Conservation (phyloP, 305 asterid genomes). For the Fraxinus ornus region DNA sequence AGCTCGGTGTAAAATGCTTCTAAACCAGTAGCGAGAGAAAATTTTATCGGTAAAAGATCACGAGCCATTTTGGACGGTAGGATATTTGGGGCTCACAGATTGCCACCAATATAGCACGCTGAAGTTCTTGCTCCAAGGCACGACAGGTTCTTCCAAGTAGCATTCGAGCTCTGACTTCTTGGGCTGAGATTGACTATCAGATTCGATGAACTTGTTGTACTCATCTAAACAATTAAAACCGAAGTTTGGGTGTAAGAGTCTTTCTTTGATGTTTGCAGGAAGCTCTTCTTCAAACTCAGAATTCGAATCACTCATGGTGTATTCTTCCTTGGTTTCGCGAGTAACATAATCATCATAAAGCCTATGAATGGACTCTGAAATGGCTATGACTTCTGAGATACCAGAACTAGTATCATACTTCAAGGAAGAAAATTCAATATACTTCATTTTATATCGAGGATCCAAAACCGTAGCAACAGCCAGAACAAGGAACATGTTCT, state of each 20-base stretch:
- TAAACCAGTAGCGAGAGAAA: slow-evolving; percentile 23
- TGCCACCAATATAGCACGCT: slow-evolving; percentile 33
- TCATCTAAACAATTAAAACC: slow-evolving; percentile 24
- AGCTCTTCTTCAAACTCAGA: slow-evolving; percentile 16
- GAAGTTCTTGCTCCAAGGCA: slow-evolving; percentile 31
- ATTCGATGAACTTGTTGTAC: slow-evolving; percentile 20
- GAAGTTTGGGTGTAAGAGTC: background rate
- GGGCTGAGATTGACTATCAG: slow-evolving; percentile 11
- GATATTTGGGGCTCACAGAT: slow-evolving; percentile 25
- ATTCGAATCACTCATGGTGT: slow-evolving; percentile 18
- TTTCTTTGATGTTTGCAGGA: background rate
- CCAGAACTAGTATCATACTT: slow-evolving; percentile 13
- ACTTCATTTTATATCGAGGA: slow-evolving; percentile 36
- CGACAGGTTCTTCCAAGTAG: slow-evolving; percentile 34
- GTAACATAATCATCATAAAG: slow-evolving; percentile 23
- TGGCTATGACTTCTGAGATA: background rate
- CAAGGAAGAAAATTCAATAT: slow-evolving; percentile 21
- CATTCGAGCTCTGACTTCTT: slow-evolving; percentile 26
- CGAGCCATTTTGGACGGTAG: slow-evolving; percentile 33
- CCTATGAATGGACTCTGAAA: slow-evolving; percentile 28
- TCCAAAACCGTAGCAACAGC: slow-evolving; percentile 34
- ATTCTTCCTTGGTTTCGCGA: background rate
- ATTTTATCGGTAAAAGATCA: slow-evolving; percentile 30
- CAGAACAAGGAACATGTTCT: slow-evolving; percentile 19
- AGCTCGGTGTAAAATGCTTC: slow-evolving; percentile 19